Evolutionary conservation across 805 yeast species (phyloP), one percentile per base, ranked within the genome.

Genomic region (Candida insectalens): DNA sequence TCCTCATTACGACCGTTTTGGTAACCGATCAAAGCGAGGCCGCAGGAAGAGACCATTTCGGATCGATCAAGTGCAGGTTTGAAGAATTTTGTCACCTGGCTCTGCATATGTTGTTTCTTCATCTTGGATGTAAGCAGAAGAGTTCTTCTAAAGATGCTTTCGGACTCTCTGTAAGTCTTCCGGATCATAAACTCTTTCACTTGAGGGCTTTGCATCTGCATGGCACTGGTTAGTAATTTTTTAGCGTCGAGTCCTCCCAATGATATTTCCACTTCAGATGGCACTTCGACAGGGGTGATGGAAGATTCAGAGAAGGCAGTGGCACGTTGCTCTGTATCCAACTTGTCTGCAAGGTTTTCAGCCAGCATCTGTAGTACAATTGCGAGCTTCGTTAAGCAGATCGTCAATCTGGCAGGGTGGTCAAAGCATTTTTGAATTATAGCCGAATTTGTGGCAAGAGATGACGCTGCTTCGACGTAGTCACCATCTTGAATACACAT

Each of bases 401-500:
- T 20, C 3, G 43, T 37, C 12, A 42, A 19, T 30, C 38, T 38
- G 4, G 47, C 41, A 4, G 48, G 48, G 22, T 42, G 47, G 8
- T 45, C 46, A 28, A 37, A 42, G 16, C 42, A 39, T 28, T 42
- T 26, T 29, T 41, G 46, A 19, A 44, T 37, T 9, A 45, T 36
- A 14, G 36, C 32, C 1, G 47, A 34, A 27, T 45, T 45, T 9
- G 40, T 36, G 3, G 44, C 39, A 10, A 43, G 29, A 22, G 35
- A 35, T 4, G 43, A 34, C n/a, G 43, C 39, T 5, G 55, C 47
- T n/a, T 45, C 45, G 10, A 40, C 30, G 12, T 43, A 34, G 27
- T 42, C 48, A 13, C 47, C 51, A 16, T 43, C 40, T 25, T 47
- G 42, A n/a, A 51, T 38, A 29, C 51, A 40, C 9, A 50, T 27